Conservation (phyloP, 371 early-diverging fungal species). For the Syncephalastrum monosporum region DNA sequence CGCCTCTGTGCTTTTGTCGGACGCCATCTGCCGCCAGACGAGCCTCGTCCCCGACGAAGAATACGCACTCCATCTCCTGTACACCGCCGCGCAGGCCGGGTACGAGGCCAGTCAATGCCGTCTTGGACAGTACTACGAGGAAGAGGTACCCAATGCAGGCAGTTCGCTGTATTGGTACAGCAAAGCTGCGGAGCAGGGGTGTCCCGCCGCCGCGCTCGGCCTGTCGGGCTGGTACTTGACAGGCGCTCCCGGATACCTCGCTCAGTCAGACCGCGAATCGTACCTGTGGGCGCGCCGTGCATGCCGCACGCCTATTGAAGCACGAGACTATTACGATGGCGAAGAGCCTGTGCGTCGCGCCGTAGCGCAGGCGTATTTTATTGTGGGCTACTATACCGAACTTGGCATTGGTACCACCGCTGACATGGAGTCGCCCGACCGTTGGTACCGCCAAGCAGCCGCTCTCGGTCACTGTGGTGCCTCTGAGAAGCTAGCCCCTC, state of each 20-base stretch:
- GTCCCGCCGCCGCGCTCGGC: constrained; percentile 80
- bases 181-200: constrained; percentile 79
- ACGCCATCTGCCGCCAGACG: constrained; percentile 57
- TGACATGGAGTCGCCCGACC: constrained; percentile 54
- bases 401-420: constrained; percentile 65
- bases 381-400: constrained; percentile 80
- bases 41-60: constrained; percentile 69
- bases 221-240: constrained; percentile 90
- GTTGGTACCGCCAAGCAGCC: constrained; percentile 76
- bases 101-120: constrained; percentile 90
- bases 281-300: constrained; percentile 71
- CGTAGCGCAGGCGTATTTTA: constrained; percentile 78
- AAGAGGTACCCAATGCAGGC: constrained; percentile 76
- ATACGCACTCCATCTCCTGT: constrained; percentile 84
- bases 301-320: constrained; percentile 35
- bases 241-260: constrained; percentile 63
- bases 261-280: constrained; percentile 82
- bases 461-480: constrained; percentile 74
- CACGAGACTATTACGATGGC: constrained; percentile 14
- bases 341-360: background rate
- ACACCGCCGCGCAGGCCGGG: constrained; percentile 83
- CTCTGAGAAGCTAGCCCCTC: background rate
- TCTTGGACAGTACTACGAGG: constrained; percentile 90
- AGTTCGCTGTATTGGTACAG: constrained; percentile 96
- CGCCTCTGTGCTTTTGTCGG: constrained; percentile 77